Evolutionary conservation across 805 yeast genomes (phyloP).

Genomic region (Sungouiozyma ichnusensis): DNA sequence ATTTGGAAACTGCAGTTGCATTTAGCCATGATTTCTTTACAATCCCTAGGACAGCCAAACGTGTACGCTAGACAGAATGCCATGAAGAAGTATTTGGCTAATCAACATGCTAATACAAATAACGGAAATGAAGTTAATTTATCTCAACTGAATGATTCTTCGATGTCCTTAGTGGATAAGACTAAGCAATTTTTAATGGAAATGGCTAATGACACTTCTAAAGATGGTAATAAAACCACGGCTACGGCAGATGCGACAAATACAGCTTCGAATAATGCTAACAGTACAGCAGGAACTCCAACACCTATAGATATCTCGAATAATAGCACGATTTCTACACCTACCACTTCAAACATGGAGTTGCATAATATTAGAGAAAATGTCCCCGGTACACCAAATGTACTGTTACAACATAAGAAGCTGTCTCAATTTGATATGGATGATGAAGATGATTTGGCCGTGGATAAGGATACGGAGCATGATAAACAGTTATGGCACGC

Average conservation of each 20-base stretch:
- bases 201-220: constrained; percentile 16
- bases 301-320: constrained; percentile 11
- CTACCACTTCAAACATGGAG: constrained; percentile 26
- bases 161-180: constrained; percentile 25
- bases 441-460: constrained; percentile 41
- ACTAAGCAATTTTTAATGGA: constrained; percentile 26
- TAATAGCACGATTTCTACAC: constrained; percentile 24
- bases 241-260: background rate
- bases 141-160: constrained; percentile 20
- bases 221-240: constrained; percentile 3
- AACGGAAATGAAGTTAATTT: constrained; percentile 1
- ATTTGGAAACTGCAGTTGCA: constrained; percentile 30
- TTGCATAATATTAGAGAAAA: constrained; percentile 15
- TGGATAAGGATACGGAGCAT: constrained; percentile 17
- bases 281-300: constrained; percentile 8
- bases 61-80: constrained; percentile 31
- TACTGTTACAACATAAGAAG: constrained; percentile 32
- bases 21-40: constrained; percentile 25
- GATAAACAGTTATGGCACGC: constrained; percentile 90
- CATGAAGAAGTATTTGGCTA: constrained; percentile 26
- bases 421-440: constrained; percentile 32
- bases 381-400: constrained; percentile 19
- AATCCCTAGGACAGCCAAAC: constrained; percentile 28
- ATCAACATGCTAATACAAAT: constrained; percentile 12
- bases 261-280: constrained; percentile 3